Base-by-base conservation (phyloP, 495 filamentous ascomycete species). In the Penicillium soppii region DNA sequence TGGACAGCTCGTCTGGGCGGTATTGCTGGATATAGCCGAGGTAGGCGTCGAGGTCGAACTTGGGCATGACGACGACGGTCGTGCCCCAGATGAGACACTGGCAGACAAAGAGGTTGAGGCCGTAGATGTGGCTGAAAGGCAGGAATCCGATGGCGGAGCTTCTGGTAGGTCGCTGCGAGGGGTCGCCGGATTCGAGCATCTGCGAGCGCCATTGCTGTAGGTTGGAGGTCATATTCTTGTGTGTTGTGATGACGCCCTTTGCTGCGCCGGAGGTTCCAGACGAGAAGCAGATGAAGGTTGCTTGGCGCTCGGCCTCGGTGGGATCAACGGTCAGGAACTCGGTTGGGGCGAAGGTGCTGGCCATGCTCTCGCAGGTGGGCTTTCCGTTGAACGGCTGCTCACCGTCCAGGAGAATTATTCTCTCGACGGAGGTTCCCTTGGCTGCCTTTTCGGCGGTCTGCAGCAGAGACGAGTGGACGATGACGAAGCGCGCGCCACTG, bases 81-180 rank as follows among this genome's bases (percentile, higher is more conserved):
- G 58, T 61, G 1, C 61, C 61, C 52, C 54, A 56, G 7, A 53
- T n/a, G 9, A 61, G 15, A 19, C 54, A 53, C 15, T 61, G 58
- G 19, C 61, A 64, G 41, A 64, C 51, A 22, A 50, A 64, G 4
- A 58, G 21, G 33, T 53, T 61, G 3, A 64, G 43, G 67, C 85
- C 87, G 58, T 92, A 96, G 55, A 95, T 91, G 63, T 96, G 91
- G 62, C 89, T 95, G 67, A 96, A 92, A 1, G 91, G 91, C 16
- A 95, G 67, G 53, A 95, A 83, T 6, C 83, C 88, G 20, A 95
- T 61, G 19, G 90, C 66, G 25, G 71, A 79, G 53, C 89, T 84
- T 0, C 82, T 81, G 13, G 79, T 57, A 5, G 48, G 25, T 16
- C 42, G 49, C 29, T 58, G 58, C 7, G 48, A 33, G 5, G 46